Conservation (phyloP, 805 yeast genomes). For the Middelhovenomyces tepae region DNA sequence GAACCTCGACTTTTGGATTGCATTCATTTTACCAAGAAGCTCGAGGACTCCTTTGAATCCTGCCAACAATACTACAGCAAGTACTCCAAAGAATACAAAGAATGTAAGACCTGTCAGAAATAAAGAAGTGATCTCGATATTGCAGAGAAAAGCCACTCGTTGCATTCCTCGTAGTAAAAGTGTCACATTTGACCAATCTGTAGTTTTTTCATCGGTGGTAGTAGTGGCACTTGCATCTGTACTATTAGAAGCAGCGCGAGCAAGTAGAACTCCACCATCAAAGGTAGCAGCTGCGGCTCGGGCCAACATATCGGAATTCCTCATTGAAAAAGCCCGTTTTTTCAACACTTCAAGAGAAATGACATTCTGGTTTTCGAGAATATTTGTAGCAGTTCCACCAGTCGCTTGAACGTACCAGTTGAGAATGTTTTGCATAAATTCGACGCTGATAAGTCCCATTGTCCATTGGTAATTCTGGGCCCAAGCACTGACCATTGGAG, state of each 20-base stretch:
- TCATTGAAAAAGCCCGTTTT: slow-evolving; percentile 21
- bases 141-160: slow-evolving; percentile 78
- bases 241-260: slow-evolving; percentile 2
- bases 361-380: slow-evolving; percentile 51
- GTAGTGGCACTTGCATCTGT: slow-evolving; percentile 7
- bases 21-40: slow-evolving; percentile 49
- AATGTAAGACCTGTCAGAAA: slow-evolving; percentile 83
- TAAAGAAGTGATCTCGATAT: slow-evolving; percentile 76
- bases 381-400: slow-evolving; percentile 78
- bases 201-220: slow-evolving; percentile 45
- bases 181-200: slow-evolving; percentile 53
- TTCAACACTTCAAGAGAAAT: slow-evolving; percentile 84
- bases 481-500: slow-evolving; percentile 98
- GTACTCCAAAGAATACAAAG: slow-evolving; percentile 65
- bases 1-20: slow-evolving; percentile 57
- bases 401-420: slow-evolving; percentile 95
- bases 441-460: slow-evolving; percentile 73
- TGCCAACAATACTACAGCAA: slow-evolving; percentile 47
- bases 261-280: not conserved
- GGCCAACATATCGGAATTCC: slow-evolving; percentile 3
- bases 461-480: slow-evolving; percentile 96
- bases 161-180: slow-evolving; percentile 84
- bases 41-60: slow-evolving; percentile 62
- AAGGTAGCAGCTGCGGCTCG: slow-evolving; percentile 3
- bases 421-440: slow-evolving; percentile 73